These are phyloP conservation scores for Brassica carinata DNA, from an alignment of 345 rosid species.

Conservation along the genomic window DNA sequence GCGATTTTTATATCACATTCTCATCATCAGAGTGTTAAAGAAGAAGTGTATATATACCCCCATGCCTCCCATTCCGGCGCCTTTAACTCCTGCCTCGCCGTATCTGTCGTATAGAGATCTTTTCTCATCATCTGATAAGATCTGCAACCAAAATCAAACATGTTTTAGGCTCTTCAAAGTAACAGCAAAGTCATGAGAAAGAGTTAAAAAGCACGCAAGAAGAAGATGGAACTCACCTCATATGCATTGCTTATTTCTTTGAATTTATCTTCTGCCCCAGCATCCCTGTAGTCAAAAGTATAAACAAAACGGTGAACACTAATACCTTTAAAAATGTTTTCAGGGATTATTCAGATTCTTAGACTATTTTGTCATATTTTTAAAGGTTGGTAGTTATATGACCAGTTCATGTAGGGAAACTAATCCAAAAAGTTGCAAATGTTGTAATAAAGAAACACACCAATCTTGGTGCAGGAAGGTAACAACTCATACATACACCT, in stretches of 20 bases:
- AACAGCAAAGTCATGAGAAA: too few relatives aligned
- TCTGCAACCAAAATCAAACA: conserved; percentile 48
- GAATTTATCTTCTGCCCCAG: conserved; percentile 90
- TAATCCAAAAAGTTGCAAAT: neutral
- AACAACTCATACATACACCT: neutral
- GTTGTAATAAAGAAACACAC: neutral
- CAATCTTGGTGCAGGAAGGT: neutral
- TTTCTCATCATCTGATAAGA: conserved; percentile 94
- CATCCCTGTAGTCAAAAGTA: conserved; percentile 56
- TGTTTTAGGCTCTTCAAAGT: neutral
- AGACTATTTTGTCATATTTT: neutral
- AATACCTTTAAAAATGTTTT: conserved; percentile 1
- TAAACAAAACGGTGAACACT: neutral
- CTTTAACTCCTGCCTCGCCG: conserved; percentile 97
- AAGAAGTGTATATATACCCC: conserved; percentile 56
- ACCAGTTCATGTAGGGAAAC: neutral
- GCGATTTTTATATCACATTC: too few relatives aligned
- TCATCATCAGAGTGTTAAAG: neutral
- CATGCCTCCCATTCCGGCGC: conserved; percentile 88
- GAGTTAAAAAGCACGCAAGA: conserved; percentile 22
- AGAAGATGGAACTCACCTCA: conserved; percentile 60
- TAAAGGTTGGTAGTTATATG: neutral
- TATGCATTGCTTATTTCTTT: conserved; percentile 99
- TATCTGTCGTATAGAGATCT: conserved; percentile 91
- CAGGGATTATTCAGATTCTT: neutral